These are phyloP conservation scores for Colletotrichum magnum DNA, from an alignment of 2,329 filamentous ascomycete species.

Conservation along the genomic window DNA sequence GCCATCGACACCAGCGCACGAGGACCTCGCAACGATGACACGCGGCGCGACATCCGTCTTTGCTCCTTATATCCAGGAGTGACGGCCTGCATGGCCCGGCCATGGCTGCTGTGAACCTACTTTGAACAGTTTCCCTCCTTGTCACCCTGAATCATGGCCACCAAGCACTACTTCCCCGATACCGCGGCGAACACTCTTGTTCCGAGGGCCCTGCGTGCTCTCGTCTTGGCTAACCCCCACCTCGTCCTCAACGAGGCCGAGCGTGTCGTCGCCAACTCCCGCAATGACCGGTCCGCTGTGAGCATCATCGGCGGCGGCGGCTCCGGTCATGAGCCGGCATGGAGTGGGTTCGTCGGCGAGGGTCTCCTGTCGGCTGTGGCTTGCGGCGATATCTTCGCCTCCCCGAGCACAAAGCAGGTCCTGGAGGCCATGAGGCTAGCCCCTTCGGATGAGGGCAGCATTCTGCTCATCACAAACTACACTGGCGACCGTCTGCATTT, in stretches of 20 bases:
- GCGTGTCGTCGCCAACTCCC: slow-evolving; percentile 56
- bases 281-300: slow-evolving; percentile 45
- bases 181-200: slow-evolving; percentile 45
- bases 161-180: slow-evolving; percentile 42
- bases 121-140: neutral
- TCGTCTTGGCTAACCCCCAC: slow-evolving; percentile 44
- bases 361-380: slow-evolving; percentile 79
- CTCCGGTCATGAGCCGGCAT: slow-evolving; percentile 80
- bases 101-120: too few relatives aligned
- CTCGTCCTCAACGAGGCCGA: slow-evolving; percentile 59
- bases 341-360: slow-evolving; percentile 78
- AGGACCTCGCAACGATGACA: slow-evolving; percentile 19
- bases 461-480: slow-evolving; percentile 83
- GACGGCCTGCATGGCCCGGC: neutral
- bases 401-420: slow-evolving; percentile 80
- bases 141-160: slow-evolving; percentile 32
- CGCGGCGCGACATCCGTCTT: neutral
- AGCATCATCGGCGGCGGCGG: slow-evolving; percentile 77
- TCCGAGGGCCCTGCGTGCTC: slow-evolving; percentile 44
- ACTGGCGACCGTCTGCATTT: slow-evolving; percentile 82
- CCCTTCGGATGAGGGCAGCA: slow-evolving; percentile 73
- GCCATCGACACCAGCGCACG: slow-evolving; percentile 3
- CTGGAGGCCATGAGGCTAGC: slow-evolving; percentile 74
- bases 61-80: slow-evolving; percentile 19
- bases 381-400: slow-evolving; percentile 82